Evolutionary conservation across 2,329 filamentous ascomycete species (phyloP).

Genomic region (Pseudogymnoascus sp.): DNA sequence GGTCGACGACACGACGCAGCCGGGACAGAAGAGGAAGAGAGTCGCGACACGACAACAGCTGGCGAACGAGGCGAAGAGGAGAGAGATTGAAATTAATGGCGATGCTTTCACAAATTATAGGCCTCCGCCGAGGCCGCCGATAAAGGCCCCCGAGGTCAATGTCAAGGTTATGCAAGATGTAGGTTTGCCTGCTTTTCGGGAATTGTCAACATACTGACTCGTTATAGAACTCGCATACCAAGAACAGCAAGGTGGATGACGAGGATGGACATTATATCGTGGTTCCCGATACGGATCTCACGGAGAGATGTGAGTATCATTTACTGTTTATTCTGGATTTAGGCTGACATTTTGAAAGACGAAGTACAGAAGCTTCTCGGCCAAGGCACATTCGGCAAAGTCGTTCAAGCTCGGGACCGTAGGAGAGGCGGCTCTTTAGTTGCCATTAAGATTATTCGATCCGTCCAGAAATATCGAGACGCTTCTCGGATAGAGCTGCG

Average conservation of each 20-base stretch:
- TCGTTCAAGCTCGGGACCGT: constrained; percentile 84
- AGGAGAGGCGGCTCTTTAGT: constrained; percentile 67
- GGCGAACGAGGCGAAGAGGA: constrained; percentile 73
- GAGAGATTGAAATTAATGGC: constrained; percentile 62
- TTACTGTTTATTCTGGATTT: neutral
- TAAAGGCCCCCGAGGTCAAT: constrained; percentile 77
- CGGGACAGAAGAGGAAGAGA: constrained; percentile 87
- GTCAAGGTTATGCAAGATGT: constrained; percentile 59
- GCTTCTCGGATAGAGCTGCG: constrained; percentile 90
- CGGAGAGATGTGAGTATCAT: constrained; percentile 71
- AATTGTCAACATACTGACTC: constrained; percentile 14
- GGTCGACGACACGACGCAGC: constrained; percentile 53
- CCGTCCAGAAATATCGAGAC: constrained; percentile 96
- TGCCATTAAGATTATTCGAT: constrained; percentile 96
- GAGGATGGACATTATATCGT: constrained; percentile 98
- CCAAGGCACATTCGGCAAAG: constrained; percentile 97
- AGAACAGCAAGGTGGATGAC: constrained; percentile 76
- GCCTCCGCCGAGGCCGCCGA: constrained; percentile 78
- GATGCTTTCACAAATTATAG: constrained; percentile 74
- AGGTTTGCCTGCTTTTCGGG: constrained; percentile 32
- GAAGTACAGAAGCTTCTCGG: constrained; percentile 83
- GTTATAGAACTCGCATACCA: constrained; percentile 36
- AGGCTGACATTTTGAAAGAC: constrained; percentile 47
- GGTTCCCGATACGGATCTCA: constrained; percentile 75
- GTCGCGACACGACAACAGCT: constrained; percentile 67